These are phyloP conservation scores for Gentiana straminea DNA, from an alignment of 257 asterid species.

Conservation along the genomic window DNA sequence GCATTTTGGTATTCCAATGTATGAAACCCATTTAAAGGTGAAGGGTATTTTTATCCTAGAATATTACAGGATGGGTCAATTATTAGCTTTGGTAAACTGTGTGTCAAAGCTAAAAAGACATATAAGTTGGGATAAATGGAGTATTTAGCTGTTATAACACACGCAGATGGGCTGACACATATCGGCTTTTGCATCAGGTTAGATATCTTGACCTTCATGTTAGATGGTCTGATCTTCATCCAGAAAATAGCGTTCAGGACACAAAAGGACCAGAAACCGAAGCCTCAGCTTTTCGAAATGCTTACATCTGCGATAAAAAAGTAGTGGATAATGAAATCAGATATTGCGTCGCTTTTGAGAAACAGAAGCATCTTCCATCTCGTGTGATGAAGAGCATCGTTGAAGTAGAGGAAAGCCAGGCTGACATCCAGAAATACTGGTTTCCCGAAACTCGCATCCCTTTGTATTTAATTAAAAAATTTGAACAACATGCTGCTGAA, in stretches of 20 bases:
- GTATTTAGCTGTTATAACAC: not conserved
- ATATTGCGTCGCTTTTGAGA: slow-evolving; percentile 59
- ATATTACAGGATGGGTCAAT: no score
- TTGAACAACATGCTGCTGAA: slow-evolving; percentile 43
- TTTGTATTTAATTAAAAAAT: slow-evolving; percentile 61
- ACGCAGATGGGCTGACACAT: not conserved
- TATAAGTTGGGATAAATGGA: no score
- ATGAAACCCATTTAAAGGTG: no score
- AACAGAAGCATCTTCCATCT: slow-evolving; percentile 79
- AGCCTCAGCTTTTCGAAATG: slow-evolving; percentile 75
- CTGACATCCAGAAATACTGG: slow-evolving; percentile 67
- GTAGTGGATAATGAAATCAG: slow-evolving; percentile 36
- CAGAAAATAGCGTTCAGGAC: slow-evolving; percentile 45
- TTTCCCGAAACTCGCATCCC: slow-evolving; percentile 65
- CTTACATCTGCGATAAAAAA: slow-evolving; percentile 47
- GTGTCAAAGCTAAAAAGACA: no score
- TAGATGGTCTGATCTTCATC: slow-evolving; percentile 73
- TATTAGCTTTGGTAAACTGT: no score
- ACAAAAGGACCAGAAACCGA: slow-evolving; percentile 65
- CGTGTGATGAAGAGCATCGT: slow-evolving; percentile 58
- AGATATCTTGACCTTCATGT: slow-evolving; percentile 62
- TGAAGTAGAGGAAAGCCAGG: slow-evolving; percentile 46
- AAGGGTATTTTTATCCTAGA: no score
- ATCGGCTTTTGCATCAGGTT: slow-evolving; percentile 40
- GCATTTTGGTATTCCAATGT: no score